Evolutionary conservation across 345 rosid species (phyloP), one percentile per base, ranked within the genome.

Genomic region (Hypericum perforatum): DNA sequence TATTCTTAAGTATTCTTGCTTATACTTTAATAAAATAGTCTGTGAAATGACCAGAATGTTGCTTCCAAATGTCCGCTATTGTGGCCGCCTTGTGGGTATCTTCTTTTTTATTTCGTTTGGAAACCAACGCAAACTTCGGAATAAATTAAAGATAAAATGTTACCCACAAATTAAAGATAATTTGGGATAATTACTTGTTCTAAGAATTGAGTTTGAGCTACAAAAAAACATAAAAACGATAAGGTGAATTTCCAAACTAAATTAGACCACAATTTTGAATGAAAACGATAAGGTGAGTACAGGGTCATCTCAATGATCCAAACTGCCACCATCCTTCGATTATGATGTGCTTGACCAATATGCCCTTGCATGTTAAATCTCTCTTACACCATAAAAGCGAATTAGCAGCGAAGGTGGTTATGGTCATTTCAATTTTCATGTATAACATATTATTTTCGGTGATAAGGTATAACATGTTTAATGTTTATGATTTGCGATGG

Each of bases 131-230:
- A 42, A 42, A 42, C 45, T 42, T 8, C 9, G 45, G 45, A 72
- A 72, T 72, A 80, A 72, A 70, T 76, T 58, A 74, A 58, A 59
- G 76, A 72, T 68, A 22, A 22, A 22, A 22, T 4, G 32, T 22
- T 22, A 22, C 32, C 32, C 32, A 22, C 32, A 22, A 22, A 4
- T n/a, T n/a, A n/a, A n/a, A n/a, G n/a, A n/a, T n/a, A n/a, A n/a
- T n/a, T n/a, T n/a, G n/a, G n/a, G n/a, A n/a, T n/a, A n/a, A n/a
- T n/a, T n/a, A n/a, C n/a, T n/a, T n/a, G n/a, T n/a, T n/a, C n/a
- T n/a, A n/a, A n/a, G n/a, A n/a, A n/a, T n/a, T n/a, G n/a, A n/a
- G n/a, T n/a, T n/a, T n/a, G n/a, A n/a, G n/a, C n/a, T n/a, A n/a
- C n/a, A n/a, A n/a, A n/a, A n/a, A n/a, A n/a, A n/a, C n/a, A n/a